Evolutionary conservation across 2,329 filamentous ascomycete genomes (phyloP).

Genomic region (Trichoderma afroharzianum): DNA sequence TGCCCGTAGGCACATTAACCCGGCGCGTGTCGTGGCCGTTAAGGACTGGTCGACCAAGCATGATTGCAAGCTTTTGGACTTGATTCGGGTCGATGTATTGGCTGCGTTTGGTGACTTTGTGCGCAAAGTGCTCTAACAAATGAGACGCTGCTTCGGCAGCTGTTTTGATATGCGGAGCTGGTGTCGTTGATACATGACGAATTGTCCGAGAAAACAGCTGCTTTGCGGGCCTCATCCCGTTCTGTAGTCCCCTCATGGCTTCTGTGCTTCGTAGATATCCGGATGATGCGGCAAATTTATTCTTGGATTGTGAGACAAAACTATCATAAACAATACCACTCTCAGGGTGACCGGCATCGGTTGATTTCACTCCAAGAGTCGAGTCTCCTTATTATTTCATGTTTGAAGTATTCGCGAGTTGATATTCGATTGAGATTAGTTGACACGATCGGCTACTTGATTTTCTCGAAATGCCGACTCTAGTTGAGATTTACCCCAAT

Average conservation of each 20-base stretch:
- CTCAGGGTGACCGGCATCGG: too few species aligned
- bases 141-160: conserved; percentile 31
- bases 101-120: conserved; percentile 27
- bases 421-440: neutral
- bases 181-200: conserved; percentile 3
- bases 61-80: conserved; percentile 57
- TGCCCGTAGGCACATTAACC: conserved; percentile 32
- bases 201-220: neutral
- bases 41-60: conserved; percentile 49
- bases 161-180: conserved; percentile 17
- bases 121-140: conserved; percentile 31
- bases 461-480: neutral
- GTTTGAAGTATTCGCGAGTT: neutral
- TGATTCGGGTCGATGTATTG: conserved; percentile 61
- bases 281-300: neutral
- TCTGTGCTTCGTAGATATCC: too few species aligned
- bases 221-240: neutral
- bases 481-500: neutral
- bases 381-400: too few species aligned
- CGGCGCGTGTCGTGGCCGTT: conserved; percentile 37
- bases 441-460: conserved; percentile 1
- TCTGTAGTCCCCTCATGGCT: neutral
- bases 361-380: neutral
- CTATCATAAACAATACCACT: neutral
- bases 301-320: neutral